A percentile compares a stretch with the other conserved stretches of the same genome.
phyloP scores from a whole-genome alignment of 2,329 filamentous ascomycete genomes.

The Pseudogymnoascus sp. region DNA sequence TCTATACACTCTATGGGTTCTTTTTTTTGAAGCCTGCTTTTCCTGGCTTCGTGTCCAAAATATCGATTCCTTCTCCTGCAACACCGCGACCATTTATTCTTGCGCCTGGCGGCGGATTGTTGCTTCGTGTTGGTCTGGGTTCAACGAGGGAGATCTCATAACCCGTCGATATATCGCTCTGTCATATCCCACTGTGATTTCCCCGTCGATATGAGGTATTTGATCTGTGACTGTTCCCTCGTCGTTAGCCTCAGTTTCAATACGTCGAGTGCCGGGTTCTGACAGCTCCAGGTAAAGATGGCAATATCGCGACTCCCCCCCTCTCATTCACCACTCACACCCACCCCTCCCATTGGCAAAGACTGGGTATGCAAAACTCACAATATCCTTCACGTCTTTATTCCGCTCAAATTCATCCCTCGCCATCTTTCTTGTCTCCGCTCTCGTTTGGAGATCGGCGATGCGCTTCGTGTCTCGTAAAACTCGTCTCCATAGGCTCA shows the following conservation, averaged over 20 bases:
- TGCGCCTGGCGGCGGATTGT: neutral
- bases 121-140: neutral
- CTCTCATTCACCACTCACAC: neutral
- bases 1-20: neutral
- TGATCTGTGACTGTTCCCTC: slow-evolving; percentile 45
- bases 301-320: neutral
- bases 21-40: neutral
- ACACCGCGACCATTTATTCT: neutral
- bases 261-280: neutral
- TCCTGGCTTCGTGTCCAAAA: neutral
- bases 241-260: neutral
- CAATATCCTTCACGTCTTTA: slow-evolving; percentile 46
- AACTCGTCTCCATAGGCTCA: slow-evolving; percentile 51
- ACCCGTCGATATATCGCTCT: slow-evolving; percentile 47
- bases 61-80: neutral
- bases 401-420: slow-evolving; percentile 55
- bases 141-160: slow-evolving; percentile 25
- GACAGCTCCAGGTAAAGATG: neutral
- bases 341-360: neutral
- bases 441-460: slow-evolving; percentile 40
- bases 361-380: slow-evolving; percentile 29
- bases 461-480: slow-evolving; percentile 48
- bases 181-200: slow-evolving; percentile 59
- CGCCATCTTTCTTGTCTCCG: slow-evolving; percentile 49
- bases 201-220: slow-evolving; percentile 55